Percentiles rank a stretch among this genome's conserved stretches.
These are phyloP conservation scores for Rhodotorula graminis DNA, from an alignment of 768 basidiomycete genomes.

Conservation along the genomic window DNA sequence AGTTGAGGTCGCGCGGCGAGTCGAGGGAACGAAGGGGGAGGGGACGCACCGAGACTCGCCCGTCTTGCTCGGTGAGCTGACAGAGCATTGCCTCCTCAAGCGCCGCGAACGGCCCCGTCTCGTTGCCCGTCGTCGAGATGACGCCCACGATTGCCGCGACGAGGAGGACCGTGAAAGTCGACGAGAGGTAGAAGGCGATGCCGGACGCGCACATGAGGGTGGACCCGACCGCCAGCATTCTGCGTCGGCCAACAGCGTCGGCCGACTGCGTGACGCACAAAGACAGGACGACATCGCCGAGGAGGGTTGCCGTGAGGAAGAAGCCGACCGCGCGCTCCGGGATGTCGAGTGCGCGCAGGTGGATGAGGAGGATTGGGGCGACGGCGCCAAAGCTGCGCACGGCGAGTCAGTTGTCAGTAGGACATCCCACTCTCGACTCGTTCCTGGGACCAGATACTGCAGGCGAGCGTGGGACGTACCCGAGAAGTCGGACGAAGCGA, in stretches of 20 bases:
- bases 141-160: conserved; percentile 31
- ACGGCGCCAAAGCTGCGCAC: conserved; percentile 39
- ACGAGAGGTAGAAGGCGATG: conserved; percentile 16
- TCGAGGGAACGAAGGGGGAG: too few species aligned
- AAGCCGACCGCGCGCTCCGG: conserved; percentile 43
- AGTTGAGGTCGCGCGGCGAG: too few species aligned
- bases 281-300: conserved; percentile 35
- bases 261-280: conserved; percentile 43
- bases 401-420: too few species aligned
- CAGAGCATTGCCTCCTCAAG: conserved; percentile 27
- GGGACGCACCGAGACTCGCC: conserved; percentile 13
- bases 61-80: conserved; percentile 18
- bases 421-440: too few species aligned
- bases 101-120: conserved; percentile 27
- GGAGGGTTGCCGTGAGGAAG: conserved; percentile 44
- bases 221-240: conserved; percentile 41
- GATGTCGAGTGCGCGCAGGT: conserved; percentile 33
- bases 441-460: too few species aligned
- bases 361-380: conserved; percentile 29
- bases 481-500: conserved; percentile 11
- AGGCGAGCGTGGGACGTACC: conserved; percentile 15
- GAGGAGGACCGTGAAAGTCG: conserved; percentile 12
- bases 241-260: conserved; percentile 42
- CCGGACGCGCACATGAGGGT: conserved; percentile 43
- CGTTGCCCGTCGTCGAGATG: conserved; percentile 27